These are phyloP conservation scores for Penicillium sp. DNA, from an alignment of 2,329 filamentous ascomycete genomes.

Conservation along the genomic window DNA sequence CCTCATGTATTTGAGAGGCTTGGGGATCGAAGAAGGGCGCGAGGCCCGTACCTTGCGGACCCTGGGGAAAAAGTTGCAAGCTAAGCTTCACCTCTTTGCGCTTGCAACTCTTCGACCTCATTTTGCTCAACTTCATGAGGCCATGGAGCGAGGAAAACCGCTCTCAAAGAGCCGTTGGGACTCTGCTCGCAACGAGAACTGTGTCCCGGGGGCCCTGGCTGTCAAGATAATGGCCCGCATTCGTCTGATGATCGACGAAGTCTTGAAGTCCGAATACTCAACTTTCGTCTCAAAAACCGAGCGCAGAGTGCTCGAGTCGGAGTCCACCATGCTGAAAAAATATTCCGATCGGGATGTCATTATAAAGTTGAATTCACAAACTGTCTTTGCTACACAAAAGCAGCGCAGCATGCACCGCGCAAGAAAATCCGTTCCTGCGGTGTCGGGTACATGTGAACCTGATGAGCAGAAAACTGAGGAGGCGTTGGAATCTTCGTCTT, in stretches of 20 bases:
- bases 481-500: background rate
- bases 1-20: conserved; percentile 30
- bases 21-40: conserved; percentile 18
- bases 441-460: background rate
- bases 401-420: conserved; percentile 23
- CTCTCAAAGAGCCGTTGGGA: conserved; percentile 3
- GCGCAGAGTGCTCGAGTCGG: conserved; percentile 21
- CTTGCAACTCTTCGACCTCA: conserved; percentile 29
- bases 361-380: conserved; percentile 10
- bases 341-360: conserved; percentile 27
- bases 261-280: conserved; percentile 27
- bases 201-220: conserved; percentile 25
- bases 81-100: conserved; percentile 25
- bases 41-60: conserved; percentile 18
- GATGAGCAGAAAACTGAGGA: background rate
- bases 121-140: conserved; percentile 28
- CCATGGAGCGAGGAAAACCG: conserved; percentile 22
- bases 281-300: conserved; percentile 25
- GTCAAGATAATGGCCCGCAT: conserved; percentile 27
- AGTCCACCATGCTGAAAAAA: conserved; percentile 29
- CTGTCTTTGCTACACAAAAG: conserved; percentile 24
- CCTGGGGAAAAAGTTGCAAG: conserved; percentile 27
- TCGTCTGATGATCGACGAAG: conserved; percentile 37
- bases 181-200: conserved; percentile 7
- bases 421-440: conserved; percentile 3